phyloP scores from a whole-genome alignment of 768 basidiomycete species.

The Kwoniella dendrophila region DNA sequence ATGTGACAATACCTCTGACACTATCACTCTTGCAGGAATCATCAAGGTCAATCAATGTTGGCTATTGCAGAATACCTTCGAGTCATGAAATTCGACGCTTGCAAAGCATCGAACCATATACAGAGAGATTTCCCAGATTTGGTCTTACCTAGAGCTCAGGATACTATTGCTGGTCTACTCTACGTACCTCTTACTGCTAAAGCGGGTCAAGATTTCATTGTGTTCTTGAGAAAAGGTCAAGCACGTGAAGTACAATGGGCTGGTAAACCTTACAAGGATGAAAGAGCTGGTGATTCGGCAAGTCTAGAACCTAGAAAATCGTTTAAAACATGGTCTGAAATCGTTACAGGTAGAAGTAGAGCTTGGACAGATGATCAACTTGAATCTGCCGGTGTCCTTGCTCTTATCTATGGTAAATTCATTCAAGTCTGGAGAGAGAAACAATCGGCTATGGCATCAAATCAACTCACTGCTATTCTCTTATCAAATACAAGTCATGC shows the following conservation, averaged over 20 bases:
- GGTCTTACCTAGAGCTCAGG: conserved; percentile 61
- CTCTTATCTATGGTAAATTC: conserved; percentile 75
- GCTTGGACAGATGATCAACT: conserved; percentile 81
- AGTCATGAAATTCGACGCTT: conserved; percentile 68
- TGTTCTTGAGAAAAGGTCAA: conserved; percentile 76
- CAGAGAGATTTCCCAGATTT: conserved; percentile 73
- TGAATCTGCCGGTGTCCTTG: conserved; percentile 76
- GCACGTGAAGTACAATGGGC: conserved; percentile 73
- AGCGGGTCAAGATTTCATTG: conserved; percentile 77
- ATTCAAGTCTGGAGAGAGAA: conserved; percentile 86
- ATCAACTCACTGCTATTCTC: conserved; percentile 71
- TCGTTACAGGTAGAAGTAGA: conserved; percentile 67
- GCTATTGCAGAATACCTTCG: conserved; percentile 79
- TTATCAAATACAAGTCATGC: conserved; percentile 82
- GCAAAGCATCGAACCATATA: conserved; percentile 73
- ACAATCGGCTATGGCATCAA: conserved; percentile 70
- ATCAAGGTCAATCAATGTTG: conserved; percentile 72
- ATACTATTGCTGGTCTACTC: conserved; percentile 72
- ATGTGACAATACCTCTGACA: conserved; percentile 65
- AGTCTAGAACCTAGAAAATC: conserved; percentile 73
- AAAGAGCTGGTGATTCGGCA: conserved; percentile 56
- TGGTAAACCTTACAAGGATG: conserved; percentile 67
- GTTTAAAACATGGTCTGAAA: conserved; percentile 79
- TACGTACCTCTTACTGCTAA: conserved; percentile 70
- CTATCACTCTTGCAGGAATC: conserved; percentile 31